Base-by-base conservation (phyloP, 2,329 filamentous ascomycete species). In the Aaosphaeria pasadenensis region DNA sequence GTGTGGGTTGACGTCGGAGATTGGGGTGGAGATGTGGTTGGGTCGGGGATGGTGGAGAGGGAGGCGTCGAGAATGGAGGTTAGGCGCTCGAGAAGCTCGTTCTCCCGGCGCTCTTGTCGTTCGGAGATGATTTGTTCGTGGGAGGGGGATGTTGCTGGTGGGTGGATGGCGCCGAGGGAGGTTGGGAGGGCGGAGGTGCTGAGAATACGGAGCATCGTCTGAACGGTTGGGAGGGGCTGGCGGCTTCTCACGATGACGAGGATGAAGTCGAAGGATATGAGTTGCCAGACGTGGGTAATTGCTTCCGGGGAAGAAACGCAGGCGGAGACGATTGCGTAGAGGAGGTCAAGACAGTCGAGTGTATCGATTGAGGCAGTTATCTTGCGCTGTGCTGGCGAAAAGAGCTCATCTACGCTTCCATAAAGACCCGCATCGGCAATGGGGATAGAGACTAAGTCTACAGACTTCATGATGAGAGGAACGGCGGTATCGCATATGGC, bases 171-270 rank as follows among this genome's bases (percentile, higher is more conserved):
- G 0, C 89, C 88, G 43, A 92, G 83, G 1, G 82, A 85, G 1
- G 76, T 71, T 0, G 79, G 71, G 1, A 88, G 75, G 0, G 82
- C 78, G 5, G 87, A 89, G 0, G 85, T 87, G 33, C 79, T 77
- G 2, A 94, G 71, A 42, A 91, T 76, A 29, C 79, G 76, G 6
- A 91, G 72, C 73, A 86, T 86, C 30, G 78, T 74, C 1, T 81
- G 71, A 45, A 88, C 85, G 43, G 89, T 84, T 1, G 74, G 66
- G 0, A 83, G 71, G 1, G 81, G 80, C 51, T 91, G 87, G 46
- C 84, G 84, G 30, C 81, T 81, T 50, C 81, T 84, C 1, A 92
- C 76, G 57, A 89, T 79, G 47, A 88, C 74, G 9, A 88, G 70
- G 7, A 87, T 79, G 53, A 87, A 84, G 40, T 87, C 81, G 28